Base-by-base conservation (phyloP, 2,329 filamentous ascomycete genomes). In the Fusarium abutilonis region DNA sequence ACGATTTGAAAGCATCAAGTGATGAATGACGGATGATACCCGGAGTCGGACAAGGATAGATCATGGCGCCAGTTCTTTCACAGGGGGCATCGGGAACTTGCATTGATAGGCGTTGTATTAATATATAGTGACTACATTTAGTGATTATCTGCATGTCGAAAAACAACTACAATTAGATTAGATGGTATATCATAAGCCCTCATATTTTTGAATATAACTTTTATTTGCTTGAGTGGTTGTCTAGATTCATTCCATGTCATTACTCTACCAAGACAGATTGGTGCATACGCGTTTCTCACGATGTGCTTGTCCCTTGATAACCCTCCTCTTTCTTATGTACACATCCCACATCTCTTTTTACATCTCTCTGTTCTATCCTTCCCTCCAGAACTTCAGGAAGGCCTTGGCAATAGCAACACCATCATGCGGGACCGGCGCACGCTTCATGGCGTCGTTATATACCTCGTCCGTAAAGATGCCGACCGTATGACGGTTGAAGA, bases 331-430 rank as follows among this genome's bases (percentile, higher is more conserved):
- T 50, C 47, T 53, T 49, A 36, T 26, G 34, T 21, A 41, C 19
- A 10, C 36, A 31, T n/a, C 14, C 32, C 23, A 13, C 28, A 21
- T 19, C n/a, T 2, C 15, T 9, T 31, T 32, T 2, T 2, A 11
- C 6, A 32, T 35, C 4, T 4, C 19, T 19, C 19, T 19, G 14
- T 10, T 32, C 23, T 36, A 73, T 13, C 69, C 82, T 65, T 92
- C 88, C 43, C 86, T 77, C 69, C 96, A 74, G 67, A 98, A 97
- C 40, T 83, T 85, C 70, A 97, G 73, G 73, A 97, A 96, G 0
- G 86, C 88, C 62, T 83, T 81, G 1, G 87, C 89, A 50, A 97
- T 87, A 4, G 81, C 77, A n/a, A 95, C 80, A 2, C 94, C 93
- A 73, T 97, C 93, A 63, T 97, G 92, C 51, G 85, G 80, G 31